These are phyloP conservation scores for Hortiboletus campestris DNA, from an alignment of 768 basidiomycete genomes.

Conservation along the genomic window DNA sequence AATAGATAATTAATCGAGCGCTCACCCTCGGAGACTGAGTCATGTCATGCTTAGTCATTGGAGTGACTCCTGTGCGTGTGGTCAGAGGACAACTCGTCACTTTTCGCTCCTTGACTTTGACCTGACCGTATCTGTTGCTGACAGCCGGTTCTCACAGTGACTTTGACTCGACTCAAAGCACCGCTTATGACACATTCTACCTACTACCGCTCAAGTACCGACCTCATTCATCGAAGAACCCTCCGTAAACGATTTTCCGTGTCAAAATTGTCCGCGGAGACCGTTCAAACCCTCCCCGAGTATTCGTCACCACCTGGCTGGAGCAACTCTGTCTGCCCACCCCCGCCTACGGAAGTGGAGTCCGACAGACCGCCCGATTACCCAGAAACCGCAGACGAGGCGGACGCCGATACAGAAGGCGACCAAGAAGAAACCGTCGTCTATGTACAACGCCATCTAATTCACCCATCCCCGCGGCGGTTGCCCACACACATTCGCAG, in stretches of 20 bases:
- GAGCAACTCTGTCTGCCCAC: slow-evolving; percentile 12
- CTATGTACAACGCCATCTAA: slow-evolving; percentile 28
- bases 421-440: slow-evolving; percentile 23
- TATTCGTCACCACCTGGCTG: slow-evolving; percentile 46
- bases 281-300: slow-evolving; percentile 61
- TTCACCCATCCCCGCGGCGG: slow-evolving; percentile 36
- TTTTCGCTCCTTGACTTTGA: slow-evolving; percentile 8
- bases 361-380: slow-evolving; percentile 72
- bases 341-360: slow-evolving; percentile 32
- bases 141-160: slow-evolving; percentile 9
- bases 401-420: slow-evolving; percentile 63
- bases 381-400: slow-evolving; percentile 74
- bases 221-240: slow-evolving; percentile 29
- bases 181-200: slow-evolving; percentile 20
- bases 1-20: background rate
- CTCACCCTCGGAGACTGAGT: background rate
- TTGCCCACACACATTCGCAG: slow-evolving; percentile 20
- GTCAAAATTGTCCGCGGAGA: slow-evolving; percentile 63
- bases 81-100: background rate
- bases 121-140: no score
- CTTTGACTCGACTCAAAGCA: slow-evolving; percentile 3
- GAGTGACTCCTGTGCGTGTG: background rate
- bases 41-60: slow-evolving; percentile 28
- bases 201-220: slow-evolving; percentile 6
- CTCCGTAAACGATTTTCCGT: slow-evolving; percentile 60